Evolutionary conservation across 805 yeast species (phyloP).

Genomic region (Pichia insulana): DNA sequence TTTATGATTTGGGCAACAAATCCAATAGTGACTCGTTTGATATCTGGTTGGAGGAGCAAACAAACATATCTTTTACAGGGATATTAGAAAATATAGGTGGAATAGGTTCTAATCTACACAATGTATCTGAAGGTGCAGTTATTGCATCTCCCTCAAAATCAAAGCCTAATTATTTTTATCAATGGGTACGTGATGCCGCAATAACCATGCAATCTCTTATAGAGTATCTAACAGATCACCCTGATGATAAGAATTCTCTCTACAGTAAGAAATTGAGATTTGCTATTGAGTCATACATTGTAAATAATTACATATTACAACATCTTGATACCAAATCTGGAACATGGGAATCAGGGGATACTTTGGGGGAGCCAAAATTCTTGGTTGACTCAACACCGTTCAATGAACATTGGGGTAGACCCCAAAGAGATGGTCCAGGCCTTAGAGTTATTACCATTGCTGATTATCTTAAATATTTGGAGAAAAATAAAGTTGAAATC

Average conservation of each 20-base stretch:
- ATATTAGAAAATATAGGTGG: slow-evolving; percentile 54
- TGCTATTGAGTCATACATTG: slow-evolving; percentile 52
- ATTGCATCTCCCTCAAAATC: slow-evolving; percentile 74
- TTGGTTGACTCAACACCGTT: slow-evolving; percentile 57
- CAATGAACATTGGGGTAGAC: slow-evolving; percentile 77
- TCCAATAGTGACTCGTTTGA: slow-evolving; percentile 30
- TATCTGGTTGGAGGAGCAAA: slow-evolving; percentile 41
- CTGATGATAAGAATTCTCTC: slow-evolving; percentile 17
- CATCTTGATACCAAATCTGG: slow-evolving; percentile 66
- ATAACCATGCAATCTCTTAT: slow-evolving; percentile 62
- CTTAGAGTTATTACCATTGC: slow-evolving; percentile 60
- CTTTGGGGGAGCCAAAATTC: slow-evolving; percentile 90
- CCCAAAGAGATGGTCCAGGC: slow-evolving; percentile 94
- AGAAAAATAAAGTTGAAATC: slow-evolving; percentile 22
- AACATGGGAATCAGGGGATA: slow-evolving; percentile 37
- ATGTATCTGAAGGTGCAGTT: slow-evolving; percentile 58
- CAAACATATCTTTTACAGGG: slow-evolving; percentile 33
- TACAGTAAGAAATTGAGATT: slow-evolving; percentile 11
- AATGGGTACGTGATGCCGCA: slow-evolving; percentile 90
- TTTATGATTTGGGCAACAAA: background rate
- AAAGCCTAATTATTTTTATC: slow-evolving; percentile 75
- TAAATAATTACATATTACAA: slow-evolving; percentile 52
- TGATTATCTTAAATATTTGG: slow-evolving; percentile 41
- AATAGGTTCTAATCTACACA: slow-evolving; percentile 24
- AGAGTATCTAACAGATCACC: slow-evolving; percentile 40